Percentiles rank a stretch among this genome's conserved stretches.
phyloP scores from a whole-genome alignment of 306 rosid species.

The Begonia masoniana region DNA sequence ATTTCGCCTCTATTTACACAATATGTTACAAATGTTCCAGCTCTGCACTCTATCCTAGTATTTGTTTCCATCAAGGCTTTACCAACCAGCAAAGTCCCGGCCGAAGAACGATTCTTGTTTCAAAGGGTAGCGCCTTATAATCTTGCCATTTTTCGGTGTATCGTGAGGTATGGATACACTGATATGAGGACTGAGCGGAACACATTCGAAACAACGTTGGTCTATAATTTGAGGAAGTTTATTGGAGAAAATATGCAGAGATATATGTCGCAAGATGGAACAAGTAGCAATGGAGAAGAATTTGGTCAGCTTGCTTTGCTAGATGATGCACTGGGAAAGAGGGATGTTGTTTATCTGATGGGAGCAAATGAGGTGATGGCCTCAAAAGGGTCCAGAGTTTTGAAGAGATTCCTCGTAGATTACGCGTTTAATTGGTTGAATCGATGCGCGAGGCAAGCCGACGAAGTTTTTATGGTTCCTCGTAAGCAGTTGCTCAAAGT shows the following conservation, averaged over 20 bases:
- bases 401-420: background rate
- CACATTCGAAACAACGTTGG: background rate
- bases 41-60: constrained; percentile 23
- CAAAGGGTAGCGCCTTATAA: background rate
- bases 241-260: no score
- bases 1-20: constrained; percentile 32
- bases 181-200: background rate
- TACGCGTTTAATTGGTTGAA: background rate
- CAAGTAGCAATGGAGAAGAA: background rate
- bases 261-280: background rate
- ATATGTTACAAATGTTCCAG: constrained; percentile 21
- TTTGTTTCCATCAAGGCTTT: constrained; percentile 19
- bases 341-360: background rate
- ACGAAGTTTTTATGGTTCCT: background rate
- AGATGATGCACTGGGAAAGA: no score
- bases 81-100: constrained; percentile 13
- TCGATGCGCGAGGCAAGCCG: background rate
- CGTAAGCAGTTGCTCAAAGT: background rate
- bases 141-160: no score
- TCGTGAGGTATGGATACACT: background rate
- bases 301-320: background rate
- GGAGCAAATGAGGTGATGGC: background rate
- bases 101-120: constrained; percentile 15
- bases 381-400: background rate
- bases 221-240: background rate